Base-by-base conservation (phyloP, 2,329 filamentous ascomycete genomes). In the Alternaria panax region DNA sequence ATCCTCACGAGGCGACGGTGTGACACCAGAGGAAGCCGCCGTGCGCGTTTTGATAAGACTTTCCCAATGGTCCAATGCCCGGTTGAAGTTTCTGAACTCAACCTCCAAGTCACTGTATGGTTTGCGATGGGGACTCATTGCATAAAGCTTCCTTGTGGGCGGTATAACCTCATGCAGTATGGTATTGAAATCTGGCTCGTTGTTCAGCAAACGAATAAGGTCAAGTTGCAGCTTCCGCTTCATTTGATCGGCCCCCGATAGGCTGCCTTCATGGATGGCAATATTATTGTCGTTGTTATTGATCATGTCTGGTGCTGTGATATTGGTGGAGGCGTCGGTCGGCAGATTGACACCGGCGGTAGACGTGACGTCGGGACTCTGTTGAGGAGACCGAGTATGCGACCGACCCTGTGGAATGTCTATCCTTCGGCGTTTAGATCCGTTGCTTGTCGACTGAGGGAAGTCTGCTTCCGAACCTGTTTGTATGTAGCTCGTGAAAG, bases 21-120 rank as follows among this genome's bases (percentile, higher is more conserved):
- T 12, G 28, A 34, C 27, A 22, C 45, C 9, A 48, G 45, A 3
- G 45, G 45, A 34, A 34, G 45, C 45, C n/a, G n/a, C 34, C 28
- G n/a, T n/a, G n/a, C n/a, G 14, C 45, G 25, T 48, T 14, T 11
- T 48, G 45, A 48, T 32, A 48, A 48, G 45, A 20, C 7, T 30
- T 28, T 51, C 48, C 48, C 36, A 51, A 51, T 51, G 48, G 24
- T 25, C 22, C 36, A 51, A 51, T 41, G 48, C 48, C 30, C 48
- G 48, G 24, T 32, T 28, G 24, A 51, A 51, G n/a, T 51, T 41
- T 28, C 16, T 41, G 4, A 41, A 51, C 24, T 51, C 32, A 41
- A 41, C 16, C 34, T 51, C 48, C 24, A 41, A 30, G 24, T 41
- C 36, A 41, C 48, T 51, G 22, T 30, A 41, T 5, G 48, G 48